phyloP scores from a whole-genome alignment of 1,284 basidiomycete species.

The Tausonia pullulans region DNA sequence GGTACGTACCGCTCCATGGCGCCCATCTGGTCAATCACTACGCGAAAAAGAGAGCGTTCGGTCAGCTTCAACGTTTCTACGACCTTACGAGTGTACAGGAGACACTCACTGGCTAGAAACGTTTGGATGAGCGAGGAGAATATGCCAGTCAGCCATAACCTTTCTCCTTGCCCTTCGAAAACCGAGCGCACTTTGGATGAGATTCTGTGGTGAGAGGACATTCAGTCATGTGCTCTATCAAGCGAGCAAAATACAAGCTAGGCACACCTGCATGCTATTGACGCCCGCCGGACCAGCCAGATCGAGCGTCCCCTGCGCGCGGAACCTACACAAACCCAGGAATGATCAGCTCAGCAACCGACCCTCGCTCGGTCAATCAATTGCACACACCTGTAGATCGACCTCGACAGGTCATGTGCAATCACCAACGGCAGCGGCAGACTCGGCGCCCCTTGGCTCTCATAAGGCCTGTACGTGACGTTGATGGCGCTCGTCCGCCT shows the following conservation, averaged over 20 bases:
- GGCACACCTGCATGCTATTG: constrained; percentile 51
- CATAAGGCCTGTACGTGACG: neutral
- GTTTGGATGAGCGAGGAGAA: too few relatives aligned
- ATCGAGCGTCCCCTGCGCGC: neutral
- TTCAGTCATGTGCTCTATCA: neutral
- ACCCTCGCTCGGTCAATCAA: constrained; percentile 66
- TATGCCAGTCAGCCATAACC: too few relatives aligned
- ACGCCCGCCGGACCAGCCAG: constrained; percentile 40
- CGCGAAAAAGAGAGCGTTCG: constrained; percentile 39
- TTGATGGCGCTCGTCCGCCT: neutral
- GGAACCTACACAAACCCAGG: constrained; percentile 6
- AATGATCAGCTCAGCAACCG: constrained; percentile 12
- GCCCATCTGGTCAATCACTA: constrained; percentile 71
- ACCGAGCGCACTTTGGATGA: neutral
- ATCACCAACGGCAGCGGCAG: constrained; percentile 69
- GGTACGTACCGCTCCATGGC: constrained; percentile 54
- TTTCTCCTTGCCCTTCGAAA: too few relatives aligned
- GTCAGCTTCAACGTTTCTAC: neutral
- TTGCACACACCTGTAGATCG: constrained; percentile 50
- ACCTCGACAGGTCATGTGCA: constrained; percentile 60
- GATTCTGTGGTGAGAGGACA: constrained; percentile 35
- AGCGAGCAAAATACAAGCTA: constrained; percentile 15
- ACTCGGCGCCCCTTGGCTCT: neutral
- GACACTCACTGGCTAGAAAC: too few relatives aligned
- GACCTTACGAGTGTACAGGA: too few relatives aligned